These are phyloP conservation scores for Poronia punctata DNA, from an alignment of 495 filamentous ascomycete genomes.

Conservation along the genomic window DNA sequence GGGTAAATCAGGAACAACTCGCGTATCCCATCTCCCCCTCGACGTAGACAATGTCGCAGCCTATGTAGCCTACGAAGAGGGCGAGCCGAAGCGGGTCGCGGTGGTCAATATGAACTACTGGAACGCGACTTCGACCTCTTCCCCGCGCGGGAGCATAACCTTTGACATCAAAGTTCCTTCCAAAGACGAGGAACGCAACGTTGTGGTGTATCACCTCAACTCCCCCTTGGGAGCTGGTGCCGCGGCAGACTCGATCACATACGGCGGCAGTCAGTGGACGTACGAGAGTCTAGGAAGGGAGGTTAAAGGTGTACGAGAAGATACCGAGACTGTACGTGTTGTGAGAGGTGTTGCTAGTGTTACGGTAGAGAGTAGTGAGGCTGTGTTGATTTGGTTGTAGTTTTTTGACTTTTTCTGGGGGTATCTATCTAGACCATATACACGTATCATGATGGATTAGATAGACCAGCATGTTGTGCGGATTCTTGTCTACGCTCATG, in stretches of 20 bases:
- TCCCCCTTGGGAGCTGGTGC: conserved; percentile 20
- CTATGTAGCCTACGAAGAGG: conserved; percentile 20
- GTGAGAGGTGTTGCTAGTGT: conserved; percentile 12
- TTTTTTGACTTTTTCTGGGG: background rate
- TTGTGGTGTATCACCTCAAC: conserved; percentile 19
- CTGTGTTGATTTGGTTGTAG: conserved; percentile 19
- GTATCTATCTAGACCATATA: no score
- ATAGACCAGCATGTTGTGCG: no score
- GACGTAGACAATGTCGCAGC: conserved; percentile 13
- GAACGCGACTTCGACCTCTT: conserved; percentile 21
- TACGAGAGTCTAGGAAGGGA: conserved; percentile 21
- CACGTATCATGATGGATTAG: no score
- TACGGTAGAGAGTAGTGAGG: conserved; percentile 17
- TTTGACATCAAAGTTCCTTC: conserved; percentile 14
- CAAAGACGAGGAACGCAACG: conserved; percentile 2
- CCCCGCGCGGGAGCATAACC: conserved; percentile 12
- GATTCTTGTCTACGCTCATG: no score
- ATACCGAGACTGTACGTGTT: conserved; percentile 15
- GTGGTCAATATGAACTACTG: conserved; percentile 24
- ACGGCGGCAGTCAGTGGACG: conserved; percentile 26
- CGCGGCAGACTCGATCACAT: conserved; percentile 21
- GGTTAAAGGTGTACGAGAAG: conserved; percentile 17
- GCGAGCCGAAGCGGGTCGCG: conserved; percentile 16
- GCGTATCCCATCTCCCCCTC: conserved; percentile 16
- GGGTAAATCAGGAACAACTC: conserved; percentile 18